Conservation (phyloP, 192 early-diverging fungal species). For the Funneliformis mosseae region DNA sequence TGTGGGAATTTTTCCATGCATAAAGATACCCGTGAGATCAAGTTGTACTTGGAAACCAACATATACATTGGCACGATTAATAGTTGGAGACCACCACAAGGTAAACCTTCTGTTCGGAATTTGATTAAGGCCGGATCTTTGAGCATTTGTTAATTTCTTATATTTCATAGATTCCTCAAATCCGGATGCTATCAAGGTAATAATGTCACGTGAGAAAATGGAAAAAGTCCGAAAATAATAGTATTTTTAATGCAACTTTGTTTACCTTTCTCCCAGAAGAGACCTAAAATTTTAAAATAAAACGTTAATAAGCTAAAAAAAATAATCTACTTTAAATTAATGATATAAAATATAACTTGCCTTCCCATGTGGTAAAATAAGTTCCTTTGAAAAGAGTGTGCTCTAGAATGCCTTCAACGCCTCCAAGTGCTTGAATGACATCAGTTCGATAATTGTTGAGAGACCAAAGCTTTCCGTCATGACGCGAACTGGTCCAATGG, state of each 20-base stretch:
- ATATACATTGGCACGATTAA: constrained; percentile 98
- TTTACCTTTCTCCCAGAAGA: constrained; percentile 19
- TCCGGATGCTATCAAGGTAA: constrained; percentile 43
- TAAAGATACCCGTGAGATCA: constrained; percentile 99
- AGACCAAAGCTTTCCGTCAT: constrained; percentile 93
- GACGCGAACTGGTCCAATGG: constrained; percentile 85
- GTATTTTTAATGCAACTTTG: not conserved
- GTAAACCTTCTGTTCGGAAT: constrained; percentile 99
- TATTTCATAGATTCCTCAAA: constrained; percentile 90
- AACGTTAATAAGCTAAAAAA: not conserved
- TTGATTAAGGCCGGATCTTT: constrained; percentile 97
- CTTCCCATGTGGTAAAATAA: constrained; percentile 98
- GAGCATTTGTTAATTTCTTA: constrained; percentile 98
- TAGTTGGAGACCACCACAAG: constrained; percentile 99
- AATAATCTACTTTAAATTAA: not conserved
- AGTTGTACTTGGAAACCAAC: constrained; percentile 99
- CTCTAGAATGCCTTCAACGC: constrained; percentile 98
- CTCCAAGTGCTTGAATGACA: constrained; percentile 98
- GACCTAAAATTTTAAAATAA: not conserved
- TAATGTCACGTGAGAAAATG: constrained; percentile 42
- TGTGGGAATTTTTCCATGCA: constrained; percentile 99
- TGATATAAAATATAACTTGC: constrained; percentile 88
- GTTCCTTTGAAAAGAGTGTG: constrained; percentile 99
- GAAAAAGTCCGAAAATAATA: no score
- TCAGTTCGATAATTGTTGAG: constrained; percentile 98